Percentiles rank a stretch among this genome's conserved stretches.
These are phyloP conservation scores for Cymodocea nodosa DNA, from an alignment of 116 monocot genomes.

Conservation along the genomic window DNA sequence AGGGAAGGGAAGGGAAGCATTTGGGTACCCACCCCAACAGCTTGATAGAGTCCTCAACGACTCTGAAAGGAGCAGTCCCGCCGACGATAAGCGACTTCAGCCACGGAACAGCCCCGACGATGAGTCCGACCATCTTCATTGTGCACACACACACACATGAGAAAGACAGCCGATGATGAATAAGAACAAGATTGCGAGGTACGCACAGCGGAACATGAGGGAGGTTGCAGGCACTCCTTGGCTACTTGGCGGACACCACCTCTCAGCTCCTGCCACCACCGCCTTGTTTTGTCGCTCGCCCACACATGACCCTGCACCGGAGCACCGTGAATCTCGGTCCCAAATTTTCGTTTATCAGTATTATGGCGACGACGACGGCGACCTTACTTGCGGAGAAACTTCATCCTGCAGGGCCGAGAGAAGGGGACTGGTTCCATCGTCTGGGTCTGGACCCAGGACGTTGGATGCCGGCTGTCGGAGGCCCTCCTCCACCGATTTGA, in stretches of 20 bases:
- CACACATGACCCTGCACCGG: not conserved
- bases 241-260: slow-evolving; percentile 24
- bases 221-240: slow-evolving; percentile 56
- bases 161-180: too few species aligned
- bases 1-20: too few species aligned
- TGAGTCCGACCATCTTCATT: slow-evolving; percentile 18
- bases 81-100: slow-evolving; percentile 53
- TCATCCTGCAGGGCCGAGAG: too few species aligned
- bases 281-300: not conserved
- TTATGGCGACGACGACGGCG: too few species aligned
- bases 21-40: slow-evolving; percentile 31
- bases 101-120: slow-evolving; percentile 36
- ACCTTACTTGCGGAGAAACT: too few species aligned
- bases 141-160: too few species aligned
- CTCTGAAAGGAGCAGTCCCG: slow-evolving; percentile 31
- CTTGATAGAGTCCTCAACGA: slow-evolving; percentile 39
- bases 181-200: not conserved
- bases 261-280: slow-evolving; percentile 18
- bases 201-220: slow-evolving; percentile 59
- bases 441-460: not conserved
- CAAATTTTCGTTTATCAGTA: too few species aligned
- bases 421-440: not conserved
- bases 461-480: not conserved
- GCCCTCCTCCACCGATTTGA: slow-evolving; percentile 5
- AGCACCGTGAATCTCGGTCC: not conserved